phyloP scores from a whole-genome alignment of 1,284 basidiomycete genomes.

The Moniliophthora roreri region DNA sequence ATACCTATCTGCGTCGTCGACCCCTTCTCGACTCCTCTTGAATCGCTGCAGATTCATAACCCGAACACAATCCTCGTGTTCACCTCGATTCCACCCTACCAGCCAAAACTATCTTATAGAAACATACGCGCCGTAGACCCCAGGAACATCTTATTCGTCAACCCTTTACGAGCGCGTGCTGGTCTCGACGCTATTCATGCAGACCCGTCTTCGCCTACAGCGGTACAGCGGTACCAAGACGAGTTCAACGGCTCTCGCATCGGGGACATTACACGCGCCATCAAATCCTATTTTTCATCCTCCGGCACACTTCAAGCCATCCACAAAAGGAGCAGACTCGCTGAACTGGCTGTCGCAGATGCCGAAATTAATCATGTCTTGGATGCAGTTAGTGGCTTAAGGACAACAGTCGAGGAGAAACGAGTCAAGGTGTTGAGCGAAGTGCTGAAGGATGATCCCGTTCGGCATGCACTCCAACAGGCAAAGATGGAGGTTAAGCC shows the following conservation, averaged over 20 bases:
- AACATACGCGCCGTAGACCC: background rate
- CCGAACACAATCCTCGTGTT: constrained; percentile 55
- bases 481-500: constrained; percentile 50
- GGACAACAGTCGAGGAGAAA: background rate
- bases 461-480: constrained; percentile 47
- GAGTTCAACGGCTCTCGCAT: constrained; percentile 60
- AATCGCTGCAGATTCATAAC: constrained; percentile 38
- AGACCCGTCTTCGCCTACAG: constrained; percentile 42
- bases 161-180: constrained; percentile 53
- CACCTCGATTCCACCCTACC: constrained; percentile 29
- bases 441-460: constrained; percentile 36
- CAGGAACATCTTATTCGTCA: constrained; percentile 45
- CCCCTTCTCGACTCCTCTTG: constrained; percentile 48
- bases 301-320: constrained; percentile 19
- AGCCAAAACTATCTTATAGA: constrained; percentile 16
- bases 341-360: background rate
- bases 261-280: constrained; percentile 39
- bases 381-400: background rate
- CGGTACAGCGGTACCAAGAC: constrained; percentile 63
- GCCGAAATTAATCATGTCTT: background rate
- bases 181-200: constrained; percentile 49
- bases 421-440: constrained; percentile 17
- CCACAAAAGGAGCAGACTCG: background rate
- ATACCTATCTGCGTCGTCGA: constrained; percentile 60
- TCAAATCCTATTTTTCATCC: constrained; percentile 35